Evolutionary conservation across 768 basidiomycete genomes (phyloP), one percentile per base, ranked within the genome.

Genomic region (Lentinula guzmanii): DNA sequence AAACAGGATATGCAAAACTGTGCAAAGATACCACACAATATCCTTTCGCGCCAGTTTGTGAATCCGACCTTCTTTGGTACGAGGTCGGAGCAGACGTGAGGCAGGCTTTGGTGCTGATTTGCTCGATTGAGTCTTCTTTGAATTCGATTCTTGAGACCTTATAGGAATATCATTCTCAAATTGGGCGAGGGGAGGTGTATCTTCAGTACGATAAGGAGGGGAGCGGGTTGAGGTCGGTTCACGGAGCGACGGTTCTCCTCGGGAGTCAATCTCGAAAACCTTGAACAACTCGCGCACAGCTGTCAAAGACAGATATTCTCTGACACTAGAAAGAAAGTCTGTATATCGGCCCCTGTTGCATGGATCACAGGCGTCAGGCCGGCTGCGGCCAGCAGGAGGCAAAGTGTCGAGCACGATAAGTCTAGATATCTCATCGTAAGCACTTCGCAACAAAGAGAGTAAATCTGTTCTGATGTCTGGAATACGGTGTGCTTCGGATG

Each of bases 21-120:
- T 52, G 28, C 51, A 42, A n/a, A 60, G 50, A 41, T 60, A 60
- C 59, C 59, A 60, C 7, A 60, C 59, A 31, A 50, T 39, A 10
- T 60, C 59, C 43, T 60, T 60, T 9, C 59, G 48, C 33, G 59
- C 59, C 18, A 60, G 13, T 5, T 24, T 34, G 21, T 24, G 59
- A 28, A 60, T 52, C 39, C 59, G 51, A 33, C 3, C 41, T 21
- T 51, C 48, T 45, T 34, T 52, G 16, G 35, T 60, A 3, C 16
- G 18, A 31, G 24, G n/a, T 41, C 58, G 58, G 18, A 34, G 15
- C 8, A n/a, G 3, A 1, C 13, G 34, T 10, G 55, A 18, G 16
- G n/a, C 21, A 8, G 46, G 46, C 9, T 48, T 48, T 10, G n/a
- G 21, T 39, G 28, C n/a, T 37, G 11, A 37, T 3, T 10, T 24